A percentile compares a stretch with the other conserved stretches of the same genome.
Evolutionary conservation across 2,329 filamentous ascomycete genomes (phyloP).

Genomic region (Coniochaeta sp.): DNA sequence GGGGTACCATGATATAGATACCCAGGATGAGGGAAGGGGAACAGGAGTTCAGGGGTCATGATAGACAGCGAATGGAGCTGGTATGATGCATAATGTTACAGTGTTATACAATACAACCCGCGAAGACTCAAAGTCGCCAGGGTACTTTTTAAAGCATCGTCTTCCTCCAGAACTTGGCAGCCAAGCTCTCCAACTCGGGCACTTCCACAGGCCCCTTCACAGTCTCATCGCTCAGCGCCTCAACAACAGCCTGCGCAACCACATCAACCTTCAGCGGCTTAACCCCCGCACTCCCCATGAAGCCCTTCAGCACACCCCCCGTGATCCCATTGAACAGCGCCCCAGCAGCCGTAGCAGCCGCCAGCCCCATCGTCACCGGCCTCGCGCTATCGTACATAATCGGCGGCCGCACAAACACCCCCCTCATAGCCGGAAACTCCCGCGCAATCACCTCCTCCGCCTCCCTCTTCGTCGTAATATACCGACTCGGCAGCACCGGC

Average conservation of each 20-base stretch:
- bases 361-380: slow-evolving; percentile 76
- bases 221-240: slow-evolving; percentile 69
- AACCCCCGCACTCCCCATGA: slow-evolving; percentile 75
- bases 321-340: slow-evolving; percentile 71
- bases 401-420: slow-evolving; percentile 74
- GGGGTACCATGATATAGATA: slow-evolving; percentile 81
- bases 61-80: slow-evolving; percentile 10
- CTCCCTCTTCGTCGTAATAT: slow-evolving; percentile 87
- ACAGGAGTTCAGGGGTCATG: background rate
- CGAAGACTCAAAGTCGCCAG: background rate
- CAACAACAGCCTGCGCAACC: slow-evolving; percentile 84
- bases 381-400: slow-evolving; percentile 86
- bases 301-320: slow-evolving; percentile 64
- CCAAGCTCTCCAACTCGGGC: slow-evolving; percentile 72
- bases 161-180: slow-evolving; percentile 78
- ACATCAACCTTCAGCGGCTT: slow-evolving; percentile 84
- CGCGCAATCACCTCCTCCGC: slow-evolving; percentile 71
- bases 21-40: too few relatives aligned
- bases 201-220: slow-evolving; percentile 73
- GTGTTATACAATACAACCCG: background rate
- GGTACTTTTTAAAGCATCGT: slow-evolving; percentile 89
- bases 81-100: slow-evolving; percentile 20
- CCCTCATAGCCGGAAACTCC: slow-evolving; percentile 68
- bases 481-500: slow-evolving; percentile 75
- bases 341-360: slow-evolving; percentile 67